Evolutionary conservation across 2,329 filamentous ascomycete species (phyloP).

Genomic region (Zarea fungicola): DNA sequence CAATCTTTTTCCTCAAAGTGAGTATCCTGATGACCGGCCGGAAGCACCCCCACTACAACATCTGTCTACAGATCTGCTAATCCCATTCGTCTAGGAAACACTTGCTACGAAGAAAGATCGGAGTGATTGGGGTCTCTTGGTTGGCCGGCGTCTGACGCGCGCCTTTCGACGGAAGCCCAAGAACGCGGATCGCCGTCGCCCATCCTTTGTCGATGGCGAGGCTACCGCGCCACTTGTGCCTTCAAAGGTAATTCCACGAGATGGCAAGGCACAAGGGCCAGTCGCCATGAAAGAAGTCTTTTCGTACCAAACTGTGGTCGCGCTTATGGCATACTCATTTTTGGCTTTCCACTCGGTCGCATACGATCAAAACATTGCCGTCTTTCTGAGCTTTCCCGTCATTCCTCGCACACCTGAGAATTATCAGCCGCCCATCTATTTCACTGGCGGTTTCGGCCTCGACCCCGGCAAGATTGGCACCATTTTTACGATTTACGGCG

Average conservation of each 20-base stretch:
- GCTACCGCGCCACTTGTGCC: slow-evolving; percentile 51
- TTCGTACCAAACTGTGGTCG: slow-evolving; percentile 66
- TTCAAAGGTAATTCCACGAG: slow-evolving; percentile 21
- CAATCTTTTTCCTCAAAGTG: slow-evolving; percentile 71
- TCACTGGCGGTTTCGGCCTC: slow-evolving; percentile 73
- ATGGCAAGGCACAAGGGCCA: slow-evolving; percentile 12
- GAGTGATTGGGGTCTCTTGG: slow-evolving; percentile 67
- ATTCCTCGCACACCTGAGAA: slow-evolving; percentile 53
- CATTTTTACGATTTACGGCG: slow-evolving; percentile 78
- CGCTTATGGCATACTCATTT: slow-evolving; percentile 72
- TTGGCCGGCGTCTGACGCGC: slow-evolving; percentile 62
- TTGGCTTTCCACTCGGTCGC: slow-evolving; percentile 77
- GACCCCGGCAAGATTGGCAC: slow-evolving; percentile 71
- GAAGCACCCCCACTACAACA: not conserved
- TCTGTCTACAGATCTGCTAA: not conserved
- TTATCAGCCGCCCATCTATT: slow-evolving; percentile 68
- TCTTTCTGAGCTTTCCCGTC: slow-evolving; percentile 76
- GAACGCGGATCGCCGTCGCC: slow-evolving; percentile 28
- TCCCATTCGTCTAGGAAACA: slow-evolving; percentile 64
- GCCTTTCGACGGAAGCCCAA: slow-evolving; percentile 26
- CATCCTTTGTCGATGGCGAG: slow-evolving; percentile 51
- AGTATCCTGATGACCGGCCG: too few relatives aligned
- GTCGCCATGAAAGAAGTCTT: slow-evolving; percentile 60
- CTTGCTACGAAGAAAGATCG: slow-evolving; percentile 63
- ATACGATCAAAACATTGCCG: slow-evolving; percentile 82